Conservation (phyloP, 1,284 basidiomycete genomes). For the Trichosporon ovoides region DNA sequence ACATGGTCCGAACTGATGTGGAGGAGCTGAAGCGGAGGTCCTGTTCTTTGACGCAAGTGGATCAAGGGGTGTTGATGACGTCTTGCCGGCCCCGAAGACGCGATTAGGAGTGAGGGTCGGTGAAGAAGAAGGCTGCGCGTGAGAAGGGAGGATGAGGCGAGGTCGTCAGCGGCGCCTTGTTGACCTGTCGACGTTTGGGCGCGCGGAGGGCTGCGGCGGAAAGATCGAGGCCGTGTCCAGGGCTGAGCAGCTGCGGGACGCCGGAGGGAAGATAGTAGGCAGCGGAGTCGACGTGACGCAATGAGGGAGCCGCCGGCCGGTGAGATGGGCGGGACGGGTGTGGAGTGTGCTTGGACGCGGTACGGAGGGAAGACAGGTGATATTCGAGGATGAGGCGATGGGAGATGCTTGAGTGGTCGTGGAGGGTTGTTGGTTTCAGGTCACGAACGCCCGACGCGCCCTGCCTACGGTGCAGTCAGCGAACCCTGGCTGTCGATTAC, state of each 20-base stretch:
- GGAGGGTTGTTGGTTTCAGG: constrained; percentile 2
- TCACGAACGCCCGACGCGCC: background rate
- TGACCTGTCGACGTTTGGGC: background rate
- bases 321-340: background rate
- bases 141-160: background rate
- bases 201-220: background rate
- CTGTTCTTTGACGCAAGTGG: background rate
- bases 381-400: background rate
- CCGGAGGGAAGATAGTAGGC: too few relatives aligned
- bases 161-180: background rate
- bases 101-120: background rate
- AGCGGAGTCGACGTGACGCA: background rate
- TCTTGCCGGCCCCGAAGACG: background rate
- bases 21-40: background rate
- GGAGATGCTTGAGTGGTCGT: background rate
- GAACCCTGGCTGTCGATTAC: too few relatives aligned
- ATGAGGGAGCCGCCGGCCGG: background rate
- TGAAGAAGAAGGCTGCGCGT: background rate
- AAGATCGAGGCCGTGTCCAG: background rate
- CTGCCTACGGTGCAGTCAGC: too few relatives aligned
- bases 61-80: background rate
- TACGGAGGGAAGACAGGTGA: background rate
- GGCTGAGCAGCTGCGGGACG: background rate
- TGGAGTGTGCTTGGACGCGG: too few relatives aligned
- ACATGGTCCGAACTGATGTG: constrained; percentile 28